These are phyloP conservation scores for Alternaria arborescens DNA, from an alignment of 2,329 filamentous ascomycete genomes.

Conservation along the genomic window DNA sequence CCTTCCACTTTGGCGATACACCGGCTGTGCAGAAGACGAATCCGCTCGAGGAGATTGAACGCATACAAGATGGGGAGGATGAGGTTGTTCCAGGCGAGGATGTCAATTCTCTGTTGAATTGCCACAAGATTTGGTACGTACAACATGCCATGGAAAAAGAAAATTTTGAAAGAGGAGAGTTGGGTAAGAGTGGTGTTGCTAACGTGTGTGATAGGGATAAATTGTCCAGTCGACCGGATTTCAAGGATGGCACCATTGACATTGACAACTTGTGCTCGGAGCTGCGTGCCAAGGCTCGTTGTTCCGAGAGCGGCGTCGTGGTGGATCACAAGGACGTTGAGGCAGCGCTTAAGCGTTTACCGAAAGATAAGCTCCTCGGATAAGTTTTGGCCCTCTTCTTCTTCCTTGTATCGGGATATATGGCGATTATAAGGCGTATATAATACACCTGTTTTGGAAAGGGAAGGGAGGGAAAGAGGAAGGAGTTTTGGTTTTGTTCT, in stretches of 20 bases:
- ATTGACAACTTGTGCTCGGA: constrained; percentile 93
- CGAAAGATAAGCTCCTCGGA: constrained; percentile 36
- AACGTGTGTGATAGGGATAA: constrained; percentile 75
- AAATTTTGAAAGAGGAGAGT: no score
- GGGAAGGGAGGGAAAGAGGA: no score
- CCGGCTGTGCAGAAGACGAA: constrained; percentile 62
- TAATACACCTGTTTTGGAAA: no score
- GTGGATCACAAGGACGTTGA: constrained; percentile 91
- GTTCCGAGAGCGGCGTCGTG: constrained; percentile 87
- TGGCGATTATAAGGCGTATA: no score
- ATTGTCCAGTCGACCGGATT: constrained; percentile 84
- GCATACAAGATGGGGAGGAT: constrained; percentile 75
- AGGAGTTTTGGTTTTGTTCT: no score
- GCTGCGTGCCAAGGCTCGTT: constrained; percentile 93
- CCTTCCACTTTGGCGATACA: constrained; percentile 73
- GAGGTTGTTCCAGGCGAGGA: constrained; percentile 67
- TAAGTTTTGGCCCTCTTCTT: no score
- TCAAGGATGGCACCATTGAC: constrained; percentile 90
- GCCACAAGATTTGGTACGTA: constrained; percentile 91
- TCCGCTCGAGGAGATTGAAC: constrained; percentile 80
- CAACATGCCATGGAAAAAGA: no score
- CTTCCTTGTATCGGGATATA: no score
- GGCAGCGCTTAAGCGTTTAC: constrained; percentile 59
- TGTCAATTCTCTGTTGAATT: constrained; percentile 74
- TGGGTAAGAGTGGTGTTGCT: constrained; percentile 3